Evolutionary conservation across 805 yeast genomes (phyloP).

Genomic region (Spathaspora passalidarum): DNA sequence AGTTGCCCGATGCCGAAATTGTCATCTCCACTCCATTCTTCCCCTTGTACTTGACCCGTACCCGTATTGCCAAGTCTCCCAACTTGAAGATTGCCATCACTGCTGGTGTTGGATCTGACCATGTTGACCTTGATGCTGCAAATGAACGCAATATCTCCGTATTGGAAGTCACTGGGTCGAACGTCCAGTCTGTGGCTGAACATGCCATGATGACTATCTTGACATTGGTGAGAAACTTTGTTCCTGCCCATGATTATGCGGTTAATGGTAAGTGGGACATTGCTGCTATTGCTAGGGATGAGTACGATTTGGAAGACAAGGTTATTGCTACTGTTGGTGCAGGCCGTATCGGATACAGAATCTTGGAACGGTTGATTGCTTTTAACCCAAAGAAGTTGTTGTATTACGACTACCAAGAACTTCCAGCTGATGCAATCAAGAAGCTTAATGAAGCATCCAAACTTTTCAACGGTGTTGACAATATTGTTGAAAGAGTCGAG

Average conservation of each 20-base stretch:
- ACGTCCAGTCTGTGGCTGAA: conserved; percentile 80
- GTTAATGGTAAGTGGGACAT: conserved; percentile 67
- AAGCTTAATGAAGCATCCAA: conserved; percentile 35
- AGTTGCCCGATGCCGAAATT: conserved; percentile 69
- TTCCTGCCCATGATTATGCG: conserved; percentile 74
- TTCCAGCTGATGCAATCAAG: conserved; percentile 49
- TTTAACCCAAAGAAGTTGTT: conserved; percentile 72
- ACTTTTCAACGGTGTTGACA: conserved; percentile 48
- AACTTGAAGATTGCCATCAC: conserved; percentile 68
- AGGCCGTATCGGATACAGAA: conserved; percentile 78
- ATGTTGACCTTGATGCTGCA: conserved; percentile 69
- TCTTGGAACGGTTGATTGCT: conserved; percentile 66
- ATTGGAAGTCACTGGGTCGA: conserved; percentile 79
- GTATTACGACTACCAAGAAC: conserved; percentile 72
- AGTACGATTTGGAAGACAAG: conserved; percentile 73
- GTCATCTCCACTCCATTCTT: conserved; percentile 81
- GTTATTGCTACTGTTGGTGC: conserved; percentile 76
- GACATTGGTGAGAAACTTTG: conserved; percentile 69
- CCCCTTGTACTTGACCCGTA: conserved; percentile 71
- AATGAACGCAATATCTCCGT: conserved; percentile 63
- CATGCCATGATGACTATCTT: conserved; percentile 75
- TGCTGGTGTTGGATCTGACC: conserved; percentile 87
- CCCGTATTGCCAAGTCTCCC: conserved; percentile 66
- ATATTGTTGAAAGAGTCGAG: conserved; percentile 56
- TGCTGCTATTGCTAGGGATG: conserved; percentile 70